Conservation (phyloP, 805 yeast species). For the Sporopachydermia lactativora region DNA sequence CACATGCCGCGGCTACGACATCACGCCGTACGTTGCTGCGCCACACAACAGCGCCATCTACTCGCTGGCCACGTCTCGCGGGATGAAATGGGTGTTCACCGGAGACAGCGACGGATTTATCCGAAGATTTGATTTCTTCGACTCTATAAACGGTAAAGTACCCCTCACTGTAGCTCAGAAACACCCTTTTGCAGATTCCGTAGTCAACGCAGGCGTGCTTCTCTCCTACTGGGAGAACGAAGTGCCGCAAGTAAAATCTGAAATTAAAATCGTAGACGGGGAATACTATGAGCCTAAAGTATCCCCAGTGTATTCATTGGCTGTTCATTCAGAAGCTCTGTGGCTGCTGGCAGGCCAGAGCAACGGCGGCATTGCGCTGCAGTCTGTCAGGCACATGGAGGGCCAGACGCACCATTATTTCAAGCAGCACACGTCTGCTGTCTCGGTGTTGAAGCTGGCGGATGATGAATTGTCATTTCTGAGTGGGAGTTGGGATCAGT, state of each 20-base stretch:
- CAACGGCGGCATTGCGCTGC: constrained; percentile 78
- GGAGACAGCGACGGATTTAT: constrained; percentile 96
- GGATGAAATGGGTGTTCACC: constrained; percentile 76
- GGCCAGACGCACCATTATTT: constrained; percentile 74
- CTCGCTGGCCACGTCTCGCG: constrained; percentile 61
- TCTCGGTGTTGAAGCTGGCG: constrained; percentile 56
- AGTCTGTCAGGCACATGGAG: constrained; percentile 70
- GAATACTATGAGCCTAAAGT: constrained; percentile 36
- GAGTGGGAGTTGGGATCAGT: constrained; percentile 87
- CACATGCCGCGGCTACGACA: constrained; percentile 44
- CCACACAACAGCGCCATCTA: constrained; percentile 73
- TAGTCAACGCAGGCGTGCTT: constrained; percentile 73
- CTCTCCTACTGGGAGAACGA: constrained; percentile 93
- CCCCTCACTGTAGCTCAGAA: constrained; percentile 85
- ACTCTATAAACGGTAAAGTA: constrained; percentile 73
- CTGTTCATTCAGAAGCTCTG: constrained; percentile 65
- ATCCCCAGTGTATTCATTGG: constrained; percentile 82
- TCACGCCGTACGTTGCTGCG: constrained; percentile 77
- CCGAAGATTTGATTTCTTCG: constrained; percentile 75
- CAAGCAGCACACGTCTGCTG: constrained; percentile 54
- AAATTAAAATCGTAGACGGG: constrained; percentile 23
- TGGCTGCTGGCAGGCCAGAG: constrained; percentile 77
- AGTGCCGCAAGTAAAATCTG: constrained; percentile 49
- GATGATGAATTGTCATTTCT: constrained; percentile 46
- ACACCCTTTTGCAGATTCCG: constrained; percentile 77